Percentiles rank a stretch among this genome's conserved stretches.
phyloP scores from a whole-genome alignment of 345 rosid genomes.

The Acer saccharum region DNA sequence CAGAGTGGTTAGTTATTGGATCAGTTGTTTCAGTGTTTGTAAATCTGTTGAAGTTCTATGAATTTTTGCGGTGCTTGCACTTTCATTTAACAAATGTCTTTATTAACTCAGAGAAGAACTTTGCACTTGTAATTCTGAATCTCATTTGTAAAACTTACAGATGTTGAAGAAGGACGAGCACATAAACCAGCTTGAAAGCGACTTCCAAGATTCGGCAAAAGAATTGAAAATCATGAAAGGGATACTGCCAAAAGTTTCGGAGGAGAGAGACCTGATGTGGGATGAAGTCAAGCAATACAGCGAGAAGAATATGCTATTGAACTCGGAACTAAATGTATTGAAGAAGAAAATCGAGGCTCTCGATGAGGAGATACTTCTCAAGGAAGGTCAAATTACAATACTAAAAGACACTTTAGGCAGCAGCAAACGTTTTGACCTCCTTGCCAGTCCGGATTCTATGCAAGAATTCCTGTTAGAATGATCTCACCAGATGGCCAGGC shows the following conservation, averaged over 20 bases:
- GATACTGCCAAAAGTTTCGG: slow-evolving; percentile 62
- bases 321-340: slow-evolving; percentile 60
- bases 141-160: slow-evolving; percentile 35
- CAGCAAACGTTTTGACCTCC: slow-evolving; percentile 51
- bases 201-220: slow-evolving; percentile 67
- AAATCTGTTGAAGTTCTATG: not conserved
- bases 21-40: no score
- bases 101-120: not conserved
- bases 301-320: slow-evolving; percentile 85
- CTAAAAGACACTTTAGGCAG: slow-evolving; percentile 68
- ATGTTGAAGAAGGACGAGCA: slow-evolving; percentile 79
- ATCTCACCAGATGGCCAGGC: not conserved
- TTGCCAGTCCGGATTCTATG: slow-evolving; percentile 54
- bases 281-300: slow-evolving; percentile 72
- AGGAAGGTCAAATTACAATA: slow-evolving; percentile 93
- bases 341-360: slow-evolving; percentile 69
- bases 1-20: no score
- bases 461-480: slow-evolving; percentile 37
- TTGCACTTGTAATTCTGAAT: slow-evolving; percentile 5
- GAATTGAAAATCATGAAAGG: slow-evolving; percentile 51
- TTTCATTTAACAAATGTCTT: slow-evolving; percentile 1
- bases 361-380: slow-evolving; percentile 77
- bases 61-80: not conserved
- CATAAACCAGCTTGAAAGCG: slow-evolving; percentile 45
- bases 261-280: slow-evolving; percentile 89